Conservation (phyloP, 116 monocot genomes). For the Cymodocea nodosa region DNA sequence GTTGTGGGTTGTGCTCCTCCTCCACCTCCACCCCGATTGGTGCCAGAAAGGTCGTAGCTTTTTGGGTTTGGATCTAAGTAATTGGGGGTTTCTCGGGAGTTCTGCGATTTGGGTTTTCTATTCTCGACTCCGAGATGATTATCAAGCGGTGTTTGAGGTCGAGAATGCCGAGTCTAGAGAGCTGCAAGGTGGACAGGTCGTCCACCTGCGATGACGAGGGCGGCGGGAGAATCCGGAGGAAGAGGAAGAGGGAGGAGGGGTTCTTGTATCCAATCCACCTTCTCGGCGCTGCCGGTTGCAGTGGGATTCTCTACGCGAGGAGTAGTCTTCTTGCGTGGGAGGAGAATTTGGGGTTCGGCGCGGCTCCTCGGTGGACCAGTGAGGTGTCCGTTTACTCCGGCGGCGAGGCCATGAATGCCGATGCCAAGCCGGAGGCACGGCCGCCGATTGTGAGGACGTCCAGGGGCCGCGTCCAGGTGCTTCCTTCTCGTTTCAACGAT, state of each 20-base stretch:
- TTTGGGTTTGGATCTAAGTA: neutral
- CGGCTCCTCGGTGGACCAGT: neutral
- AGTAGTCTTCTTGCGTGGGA: neutral
- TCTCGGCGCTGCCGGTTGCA: constrained; percentile 9
- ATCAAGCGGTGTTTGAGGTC: constrained; percentile 52
- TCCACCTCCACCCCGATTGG: neutral
- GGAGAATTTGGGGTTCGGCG: constrained; percentile 12
- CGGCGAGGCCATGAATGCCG: neutral
- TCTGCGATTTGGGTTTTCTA: neutral
- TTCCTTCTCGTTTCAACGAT: constrained; percentile 52
- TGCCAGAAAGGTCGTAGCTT: neutral
- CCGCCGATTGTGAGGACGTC: constrained; percentile 48
- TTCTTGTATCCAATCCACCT: constrained; percentile 29
- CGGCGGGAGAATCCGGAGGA: constrained; percentile 14
- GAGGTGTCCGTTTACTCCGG: constrained; percentile 2
- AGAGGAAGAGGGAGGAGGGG: constrained; percentile 20
- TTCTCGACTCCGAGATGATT: constrained; percentile 25
- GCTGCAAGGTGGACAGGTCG: constrained; percentile 23
- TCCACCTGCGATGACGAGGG: constrained; percentile 3
- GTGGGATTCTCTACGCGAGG: neutral
- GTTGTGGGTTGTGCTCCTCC: neutral
- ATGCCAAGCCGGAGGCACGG: constrained; percentile 6
- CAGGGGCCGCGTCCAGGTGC: constrained; percentile 44
- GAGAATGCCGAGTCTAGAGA: constrained; percentile 55
- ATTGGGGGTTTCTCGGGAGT: neutral